These are phyloP conservation scores for Backusella morwellensis DNA, from an alignment of 192 early-diverging fungal genomes.

Conservation along the genomic window DNA sequence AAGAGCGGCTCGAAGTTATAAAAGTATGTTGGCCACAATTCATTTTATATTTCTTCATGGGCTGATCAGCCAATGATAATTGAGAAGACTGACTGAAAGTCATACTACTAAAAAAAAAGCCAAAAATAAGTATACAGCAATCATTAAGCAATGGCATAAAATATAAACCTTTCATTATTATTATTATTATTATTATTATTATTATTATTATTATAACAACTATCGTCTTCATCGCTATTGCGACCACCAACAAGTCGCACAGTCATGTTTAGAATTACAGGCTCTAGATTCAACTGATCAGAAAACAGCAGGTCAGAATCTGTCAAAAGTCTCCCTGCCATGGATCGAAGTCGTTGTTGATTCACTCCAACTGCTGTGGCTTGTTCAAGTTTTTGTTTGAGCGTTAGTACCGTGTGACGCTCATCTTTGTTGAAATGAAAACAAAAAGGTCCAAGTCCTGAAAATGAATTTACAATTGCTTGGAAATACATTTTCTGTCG, in stretches of 20 bases:
- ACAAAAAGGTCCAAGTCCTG: slow-evolving; percentile 12
- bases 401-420: not conserved
- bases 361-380: not conserved
- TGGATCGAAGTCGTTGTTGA: not conserved
- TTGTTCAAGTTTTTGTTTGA: slow-evolving; percentile 1
- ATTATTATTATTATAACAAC: too few relatives aligned
- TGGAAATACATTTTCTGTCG: not conserved
- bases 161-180: too few relatives aligned
- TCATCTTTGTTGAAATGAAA: not conserved
- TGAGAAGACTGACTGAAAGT: not conserved
- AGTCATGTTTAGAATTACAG: slow-evolving; percentile 3
- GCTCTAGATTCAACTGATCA: not conserved
- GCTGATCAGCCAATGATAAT: not conserved
- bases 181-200: too few relatives aligned
- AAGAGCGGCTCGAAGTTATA: not conserved
- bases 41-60: not conserved
- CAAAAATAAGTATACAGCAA: too few relatives aligned
- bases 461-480: slow-evolving; percentile 15
- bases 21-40: not conserved
- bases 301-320: slow-evolving; percentile 1
- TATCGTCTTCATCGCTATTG: not conserved
- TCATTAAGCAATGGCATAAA: too few relatives aligned
- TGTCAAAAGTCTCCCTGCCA: not conserved
- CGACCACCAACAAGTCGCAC: not conserved
- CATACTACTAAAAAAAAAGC: too few relatives aligned